Base-by-base conservation (phyloP, 495 filamentous ascomycete species). In the Stereocaulon alpinum region DNA sequence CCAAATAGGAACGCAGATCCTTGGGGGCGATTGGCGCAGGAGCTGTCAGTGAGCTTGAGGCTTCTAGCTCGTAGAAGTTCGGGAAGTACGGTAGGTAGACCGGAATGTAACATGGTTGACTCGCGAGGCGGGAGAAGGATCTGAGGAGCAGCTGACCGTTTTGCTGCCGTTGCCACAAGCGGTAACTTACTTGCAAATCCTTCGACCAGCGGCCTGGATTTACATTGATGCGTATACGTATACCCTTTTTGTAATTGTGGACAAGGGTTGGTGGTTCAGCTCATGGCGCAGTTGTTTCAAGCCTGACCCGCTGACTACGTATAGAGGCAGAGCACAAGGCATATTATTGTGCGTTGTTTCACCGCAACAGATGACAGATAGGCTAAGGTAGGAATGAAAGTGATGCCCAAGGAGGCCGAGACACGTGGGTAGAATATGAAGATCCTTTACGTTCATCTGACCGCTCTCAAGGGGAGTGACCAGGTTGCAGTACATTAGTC, bases 151-250 rank as follows among this genome's bases (percentile, higher is more conserved):
- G n/a, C n/a, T 55, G 49, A 55, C 40, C 37, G 22, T 34, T 34
- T 32, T 55, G 32, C 10, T 44, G 15, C 40, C 41, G 10, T 18
- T 57, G 55, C 55, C 40, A 47, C 22, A 60, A 60, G 40, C 40
- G 49, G 56, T 20, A 14, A 48, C 6, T 50, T 7, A 17, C 10
- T 7, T 48, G 56, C 18, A 58, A 48, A 50, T 58, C 43, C n/a
- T n/a, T 41, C 14, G 3, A 14, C 6, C 41, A 18, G 49, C 49
- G 40, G 55, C 55, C 55, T 56, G 55, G 4, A 14, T 50, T 9
- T 5, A 7, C 12, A 32, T 30, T 17, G 6, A 2, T 9, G 12
- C 5, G 18, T 47, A n/a, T n/a, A n/a, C n/a, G n/a, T n/a, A n/a
- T n/a, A n/a, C n/a, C n/a, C n/a, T 1, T 9, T 48, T 15, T 48